Conservation (phyloP, 2,329 filamentous ascomycete genomes). For the Podosphaera fusca region DNA sequence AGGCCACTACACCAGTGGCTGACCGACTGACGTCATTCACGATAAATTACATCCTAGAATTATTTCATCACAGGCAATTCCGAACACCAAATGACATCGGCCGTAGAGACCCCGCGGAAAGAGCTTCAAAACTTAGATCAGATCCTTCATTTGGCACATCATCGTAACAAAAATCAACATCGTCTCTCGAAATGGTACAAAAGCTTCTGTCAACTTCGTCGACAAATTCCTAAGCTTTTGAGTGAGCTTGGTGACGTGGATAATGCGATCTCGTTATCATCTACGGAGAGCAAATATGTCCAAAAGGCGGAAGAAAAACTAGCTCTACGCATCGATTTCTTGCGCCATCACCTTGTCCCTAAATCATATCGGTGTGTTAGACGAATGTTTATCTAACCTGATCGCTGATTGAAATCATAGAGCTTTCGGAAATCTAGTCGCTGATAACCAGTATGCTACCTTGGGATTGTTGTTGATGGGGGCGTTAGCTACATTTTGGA, state of each 20-base stretch:
- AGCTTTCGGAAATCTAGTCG: slow-evolving; percentile 44
- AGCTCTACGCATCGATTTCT: slow-evolving; percentile 17
- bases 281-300: slow-evolving; percentile 6
- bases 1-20: too few species aligned
- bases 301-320: slow-evolving; percentile 13
- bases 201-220: slow-evolving; percentile 46
- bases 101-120: too few species aligned
- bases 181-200: slow-evolving; percentile 63
- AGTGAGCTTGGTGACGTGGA: slow-evolving; percentile 14
- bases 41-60: too few species aligned
- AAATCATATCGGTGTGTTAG: slow-evolving; percentile 23
- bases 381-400: neutral
- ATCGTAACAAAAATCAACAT: slow-evolving; percentile 86
- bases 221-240: slow-evolving; percentile 34
- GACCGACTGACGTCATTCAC: too few species aligned
- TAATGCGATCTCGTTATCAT: slow-evolving; percentile 3
- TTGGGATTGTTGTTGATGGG: slow-evolving; percentile 48
- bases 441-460: slow-evolving; percentile 49
- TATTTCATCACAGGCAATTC: too few species aligned
- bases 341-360: slow-evolving; percentile 20
- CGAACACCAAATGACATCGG: too few species aligned
- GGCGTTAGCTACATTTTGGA: slow-evolving; percentile 33
- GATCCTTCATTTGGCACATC: slow-evolving; percentile 48
- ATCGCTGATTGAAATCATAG: slow-evolving; percentile 16
- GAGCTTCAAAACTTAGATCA: too few species aligned